Percentiles rank a stretch among this genome's conserved stretches.
phyloP scores from a whole-genome alignment of 208 protist species.

The Trypanosoma rangeli region DNA sequence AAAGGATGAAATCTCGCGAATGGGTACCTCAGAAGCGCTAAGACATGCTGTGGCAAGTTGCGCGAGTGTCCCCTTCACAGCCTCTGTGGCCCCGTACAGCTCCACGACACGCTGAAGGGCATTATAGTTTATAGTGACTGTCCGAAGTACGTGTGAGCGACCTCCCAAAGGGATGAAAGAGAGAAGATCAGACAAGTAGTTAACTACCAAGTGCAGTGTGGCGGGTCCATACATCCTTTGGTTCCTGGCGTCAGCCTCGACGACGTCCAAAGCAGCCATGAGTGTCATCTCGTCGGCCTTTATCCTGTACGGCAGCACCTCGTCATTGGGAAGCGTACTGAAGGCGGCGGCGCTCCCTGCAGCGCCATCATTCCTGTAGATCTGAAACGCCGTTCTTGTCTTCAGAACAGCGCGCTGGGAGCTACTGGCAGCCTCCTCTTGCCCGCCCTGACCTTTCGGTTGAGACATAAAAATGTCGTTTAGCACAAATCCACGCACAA shows the following conservation, averaged over 20 bases:
- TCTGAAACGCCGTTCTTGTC: conserved; percentile 76
- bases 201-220: conserved; percentile 42
- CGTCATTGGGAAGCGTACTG: conserved; percentile 56
- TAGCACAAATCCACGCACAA: not conserved
- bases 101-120: conserved; percentile 44
- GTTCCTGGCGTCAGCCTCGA: conserved; percentile 38
- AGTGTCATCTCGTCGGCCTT: conserved; percentile 60
- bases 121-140: conserved; percentile 45
- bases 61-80: conserved; percentile 34
- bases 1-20: conserved; percentile 43
- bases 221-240: conserved; percentile 51
- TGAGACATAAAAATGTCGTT: conserved; percentile 5
- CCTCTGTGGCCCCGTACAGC: conserved; percentile 37
- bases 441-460: not conserved
- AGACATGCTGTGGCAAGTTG: conserved; percentile 32
- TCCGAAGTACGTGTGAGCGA: conserved; percentile 39
- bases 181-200: conserved; percentile 59
- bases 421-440: not conserved
- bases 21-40: conserved; percentile 24
- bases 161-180: conserved; percentile 59
- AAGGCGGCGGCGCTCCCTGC: conserved; percentile 44
- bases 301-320: conserved; percentile 75
- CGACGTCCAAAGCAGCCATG: conserved; percentile 44
- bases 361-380: conserved; percentile 52
- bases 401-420: conserved; percentile 40